A percentile compares a stretch with the other conserved stretches of the same genome.
These are phyloP conservation scores for Salix viminalis DNA, from an alignment of 345 rosid species.

Conservation along the genomic window DNA sequence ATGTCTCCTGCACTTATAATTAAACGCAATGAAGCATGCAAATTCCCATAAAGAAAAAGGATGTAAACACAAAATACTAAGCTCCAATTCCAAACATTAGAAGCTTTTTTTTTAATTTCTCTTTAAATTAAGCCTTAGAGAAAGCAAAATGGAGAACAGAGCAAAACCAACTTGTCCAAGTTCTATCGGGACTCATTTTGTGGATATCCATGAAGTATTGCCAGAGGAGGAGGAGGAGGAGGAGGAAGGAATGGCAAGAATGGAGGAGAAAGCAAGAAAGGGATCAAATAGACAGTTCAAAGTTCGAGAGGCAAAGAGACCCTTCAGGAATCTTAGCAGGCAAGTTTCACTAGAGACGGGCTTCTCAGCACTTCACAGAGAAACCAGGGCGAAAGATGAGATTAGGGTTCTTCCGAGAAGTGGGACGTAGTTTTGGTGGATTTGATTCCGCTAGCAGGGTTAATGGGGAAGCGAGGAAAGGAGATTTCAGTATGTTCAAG, in stretches of 20 bases:
- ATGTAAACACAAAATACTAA: background rate
- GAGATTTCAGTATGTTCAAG: slow-evolving; percentile 68
- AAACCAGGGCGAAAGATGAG: slow-evolving; percentile 50
- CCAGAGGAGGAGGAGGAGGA: slow-evolving; percentile 43
- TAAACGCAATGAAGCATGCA: background rate
- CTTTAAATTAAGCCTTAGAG: background rate
- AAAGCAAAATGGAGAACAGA: slow-evolving; percentile 16
- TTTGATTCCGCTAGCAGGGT: slow-evolving; percentile 43
- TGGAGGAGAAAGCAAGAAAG: slow-evolving; percentile 24
- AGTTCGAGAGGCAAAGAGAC: slow-evolving; percentile 42
- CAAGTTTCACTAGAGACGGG: slow-evolving; percentile 90
- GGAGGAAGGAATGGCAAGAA: slow-evolving; percentile 9
- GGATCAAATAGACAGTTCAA: slow-evolving; percentile 27
- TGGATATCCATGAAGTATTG: slow-evolving; percentile 64
- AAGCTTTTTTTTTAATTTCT: background rate
- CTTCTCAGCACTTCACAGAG: slow-evolving; percentile 57
- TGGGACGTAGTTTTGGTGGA: slow-evolving; percentile 84
- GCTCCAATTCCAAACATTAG: too few species aligned
- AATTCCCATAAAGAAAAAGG: background rate
- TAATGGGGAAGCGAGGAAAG: slow-evolving; percentile 50
- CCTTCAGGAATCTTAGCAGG: slow-evolving; percentile 49
- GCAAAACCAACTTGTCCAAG: slow-evolving; percentile 17
- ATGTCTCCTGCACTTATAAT: slow-evolving; percentile 1
- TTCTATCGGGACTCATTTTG: slow-evolving; percentile 36
- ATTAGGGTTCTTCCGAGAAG: slow-evolving; percentile 59